Base-by-base conservation (phyloP, 192 early-diverging fungal species). In the Coemansia guatemalensis region DNA sequence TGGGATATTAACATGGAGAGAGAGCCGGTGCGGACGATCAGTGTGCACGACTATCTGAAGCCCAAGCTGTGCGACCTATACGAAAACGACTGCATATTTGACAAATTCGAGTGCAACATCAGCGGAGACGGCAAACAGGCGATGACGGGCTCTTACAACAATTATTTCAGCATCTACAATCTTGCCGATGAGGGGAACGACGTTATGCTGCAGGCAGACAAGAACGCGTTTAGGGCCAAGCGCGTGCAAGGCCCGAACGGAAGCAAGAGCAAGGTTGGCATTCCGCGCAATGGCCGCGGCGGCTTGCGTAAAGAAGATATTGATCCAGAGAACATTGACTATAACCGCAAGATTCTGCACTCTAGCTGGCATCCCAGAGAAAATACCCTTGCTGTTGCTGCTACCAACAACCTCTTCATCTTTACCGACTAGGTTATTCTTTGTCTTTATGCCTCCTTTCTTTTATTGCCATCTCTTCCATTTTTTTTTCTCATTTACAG, bases 41-140 rank as follows among this genome's bases (percentile, higher is more conserved):
- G 88, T 67, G 95, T 99, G 30, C 97, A 99, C 78, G 95, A 99
- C 70, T 91, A 96, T 60, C 82, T 99, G 30, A 86, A 90, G 77
- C 88, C 89, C 77, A 97, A 97, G 78, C 84, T 99, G 47, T 99
- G 97, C 80, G 97, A 99, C 69, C 81, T 99, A 18, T 99, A 99
- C 85, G 97, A 99, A 69, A 99, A 97, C 82, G 97, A 99, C 78
- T 96, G 94, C 74, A 99, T 99, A 74, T 99, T 99, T 85, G 97
- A 99, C 87, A 99, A 99, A 83, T 99, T 99, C 65, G 97, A 99
- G 81, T 98, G 96, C 84, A 95, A 88, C 35, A 94, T 98, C 65
- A 95, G 93, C 75, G 96, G 94, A 33, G 89, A 96, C 74, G 95
- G 95, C 73, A 84, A 85, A 90, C 95, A 88, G 53, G 91, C 85